phyloP scores from a whole-genome alignment of 2,329 filamentous ascomycete species.

The Cercospora berteroae region DNA sequence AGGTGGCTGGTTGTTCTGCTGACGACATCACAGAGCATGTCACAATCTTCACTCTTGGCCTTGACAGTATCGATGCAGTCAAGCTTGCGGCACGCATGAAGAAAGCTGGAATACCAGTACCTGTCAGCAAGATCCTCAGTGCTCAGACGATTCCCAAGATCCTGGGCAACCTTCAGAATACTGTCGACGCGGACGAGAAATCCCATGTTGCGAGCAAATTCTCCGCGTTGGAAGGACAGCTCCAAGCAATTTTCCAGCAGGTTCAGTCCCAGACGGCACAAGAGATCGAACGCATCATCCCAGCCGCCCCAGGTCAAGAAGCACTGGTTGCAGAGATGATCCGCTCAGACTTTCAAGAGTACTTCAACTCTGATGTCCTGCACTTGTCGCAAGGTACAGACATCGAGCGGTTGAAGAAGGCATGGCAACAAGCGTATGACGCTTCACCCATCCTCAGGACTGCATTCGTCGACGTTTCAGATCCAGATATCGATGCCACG shows the following conservation, averaged over 20 bases:
- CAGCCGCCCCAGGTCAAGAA: slow-evolving; percentile 81
- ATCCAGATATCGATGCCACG: slow-evolving; percentile 54
- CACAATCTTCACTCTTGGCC: slow-evolving; percentile 75
- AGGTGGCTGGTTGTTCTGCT: slow-evolving; percentile 56
- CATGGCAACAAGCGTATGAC: slow-evolving; percentile 62
- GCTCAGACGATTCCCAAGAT: slow-evolving; percentile 67
- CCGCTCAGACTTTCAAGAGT: slow-evolving; percentile 67
- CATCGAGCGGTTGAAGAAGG: slow-evolving; percentile 54
- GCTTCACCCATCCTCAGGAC: slow-evolving; percentile 72
- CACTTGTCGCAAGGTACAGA: slow-evolving; percentile 58
- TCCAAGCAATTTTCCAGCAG: slow-evolving; percentile 11
- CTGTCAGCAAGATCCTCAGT: slow-evolving; percentile 76
- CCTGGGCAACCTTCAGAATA: slow-evolving; percentile 30
- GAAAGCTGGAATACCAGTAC: slow-evolving; percentile 57
- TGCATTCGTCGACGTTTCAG: slow-evolving; percentile 65
- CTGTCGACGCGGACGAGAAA: not conserved
- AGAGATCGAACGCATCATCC: slow-evolving; percentile 61
- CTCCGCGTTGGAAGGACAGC: slow-evolving; percentile 15
- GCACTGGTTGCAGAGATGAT: slow-evolving; percentile 82
- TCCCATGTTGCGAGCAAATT: slow-evolving; percentile 10
- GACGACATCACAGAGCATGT: slow-evolving; percentile 56
- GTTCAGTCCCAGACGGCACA: slow-evolving; percentile 13
- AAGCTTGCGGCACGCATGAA: slow-evolving; percentile 74
- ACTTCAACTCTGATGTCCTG: slow-evolving; percentile 83
- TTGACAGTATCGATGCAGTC: slow-evolving; percentile 91